A percentile compares a stretch with the other conserved stretches of the same genome.
Evolutionary conservation across 192 early-diverging fungal genomes (phyloP).

Genomic region (Gonapodya prolifera): DNA sequence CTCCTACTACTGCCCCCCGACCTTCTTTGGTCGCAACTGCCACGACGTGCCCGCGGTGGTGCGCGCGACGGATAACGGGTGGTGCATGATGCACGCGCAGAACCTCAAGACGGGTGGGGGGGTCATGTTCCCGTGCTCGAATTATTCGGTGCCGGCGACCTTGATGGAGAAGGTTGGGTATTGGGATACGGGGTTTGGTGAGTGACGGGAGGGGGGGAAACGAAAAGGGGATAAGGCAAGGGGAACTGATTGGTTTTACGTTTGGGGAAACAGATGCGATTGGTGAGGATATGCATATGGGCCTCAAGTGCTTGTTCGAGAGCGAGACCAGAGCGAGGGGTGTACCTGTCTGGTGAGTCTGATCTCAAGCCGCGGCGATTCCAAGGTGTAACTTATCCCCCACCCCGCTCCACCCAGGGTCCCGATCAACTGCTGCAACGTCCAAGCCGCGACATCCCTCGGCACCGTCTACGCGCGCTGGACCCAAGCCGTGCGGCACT

Average conservation of each 20-base stretch:
- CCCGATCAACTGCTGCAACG: slow-evolving; percentile 49
- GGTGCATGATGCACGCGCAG: slow-evolving; percentile 61
- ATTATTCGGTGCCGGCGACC: slow-evolving; percentile 59
- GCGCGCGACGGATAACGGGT: slow-evolving; percentile 55
- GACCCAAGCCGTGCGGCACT: slow-evolving; percentile 56
- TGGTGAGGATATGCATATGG: slow-evolving; percentile 75
- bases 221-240: too few species aligned
- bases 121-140: slow-evolving; percentile 60
- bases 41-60: slow-evolving; percentile 58
- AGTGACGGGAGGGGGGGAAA: too few species aligned
- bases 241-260: too few species aligned
- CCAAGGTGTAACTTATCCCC: too few species aligned
- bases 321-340: too few species aligned
- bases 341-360: too few species aligned
- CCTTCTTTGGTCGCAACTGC: slow-evolving; percentile 43
- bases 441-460: slow-evolving; percentile 14
- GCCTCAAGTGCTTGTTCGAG: too few species aligned
- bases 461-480: slow-evolving; percentile 36
- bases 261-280: too few species aligned
- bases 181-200: slow-evolving; percentile 62
- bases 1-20: slow-evolving; percentile 27
- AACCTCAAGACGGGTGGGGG: slow-evolving; percentile 44
- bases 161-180: slow-evolving; percentile 53
- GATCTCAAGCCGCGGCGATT: too few species aligned
- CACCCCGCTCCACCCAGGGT: too few species aligned